phyloP scores from a whole-genome alignment of 2,329 filamentous ascomycete genomes.

The Berkeleyomyces rouxiae region DNA sequence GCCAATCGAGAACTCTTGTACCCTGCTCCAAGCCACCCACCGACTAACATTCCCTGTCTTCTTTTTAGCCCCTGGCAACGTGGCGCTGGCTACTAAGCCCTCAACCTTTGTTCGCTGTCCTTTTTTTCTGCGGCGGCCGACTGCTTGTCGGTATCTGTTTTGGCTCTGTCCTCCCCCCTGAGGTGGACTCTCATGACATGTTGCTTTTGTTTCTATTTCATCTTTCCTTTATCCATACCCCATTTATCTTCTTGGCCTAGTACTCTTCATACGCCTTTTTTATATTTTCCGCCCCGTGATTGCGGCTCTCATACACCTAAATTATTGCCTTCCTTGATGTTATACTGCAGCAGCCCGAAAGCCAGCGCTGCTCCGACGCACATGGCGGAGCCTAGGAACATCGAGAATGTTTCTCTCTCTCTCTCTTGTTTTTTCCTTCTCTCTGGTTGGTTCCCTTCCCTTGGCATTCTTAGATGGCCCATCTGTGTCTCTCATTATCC shows the following conservation, averaged over 20 bases:
- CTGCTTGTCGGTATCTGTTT: neutral
- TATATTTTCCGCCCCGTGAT: neutral
- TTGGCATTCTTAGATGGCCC: neutral
- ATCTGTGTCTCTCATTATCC: neutral
- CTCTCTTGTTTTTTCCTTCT: neutral
- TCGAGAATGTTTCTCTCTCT: too few relatives aligned
- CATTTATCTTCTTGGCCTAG: neutral
- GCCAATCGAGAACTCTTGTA: neutral
- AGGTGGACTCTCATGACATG: neutral
- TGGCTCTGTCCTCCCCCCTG: neutral
- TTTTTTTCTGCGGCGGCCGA: neutral
- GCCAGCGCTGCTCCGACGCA: neutral
- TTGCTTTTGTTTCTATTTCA: neutral
- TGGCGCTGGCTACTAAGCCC: constrained; percentile 27
- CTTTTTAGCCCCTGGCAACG: constrained; percentile 28
- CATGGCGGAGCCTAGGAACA: too few relatives aligned
- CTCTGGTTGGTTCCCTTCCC: neutral
- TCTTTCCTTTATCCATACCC: neutral
- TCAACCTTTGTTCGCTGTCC: neutral
- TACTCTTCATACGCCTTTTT: neutral
- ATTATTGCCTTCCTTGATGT: neutral
- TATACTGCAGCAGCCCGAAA: neutral
- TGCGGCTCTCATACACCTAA: neutral
- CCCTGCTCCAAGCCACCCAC: neutral
- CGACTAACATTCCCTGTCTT: constrained; percentile 1